Percentiles rank a stretch among this genome's conserved stretches.
Evolutionary conservation across 1,139 yeast species (phyloP).

Genomic region (Saccharomycopsis hybrid): DNA sequence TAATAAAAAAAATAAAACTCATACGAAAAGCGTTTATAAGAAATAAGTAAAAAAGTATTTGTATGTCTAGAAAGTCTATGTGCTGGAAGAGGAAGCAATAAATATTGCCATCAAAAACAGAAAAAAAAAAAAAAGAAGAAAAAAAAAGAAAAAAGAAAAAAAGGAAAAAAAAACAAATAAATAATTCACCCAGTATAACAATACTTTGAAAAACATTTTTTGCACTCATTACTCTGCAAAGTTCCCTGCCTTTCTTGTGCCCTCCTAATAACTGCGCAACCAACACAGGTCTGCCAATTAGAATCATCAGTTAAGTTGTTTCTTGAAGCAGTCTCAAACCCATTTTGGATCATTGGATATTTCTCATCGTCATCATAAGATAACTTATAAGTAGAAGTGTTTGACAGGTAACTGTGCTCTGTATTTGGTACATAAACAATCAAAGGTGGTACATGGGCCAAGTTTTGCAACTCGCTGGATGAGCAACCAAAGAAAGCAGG

Average conservation of each 20-base stretch:
- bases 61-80: too few species aligned
- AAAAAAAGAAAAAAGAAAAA: too few species aligned
- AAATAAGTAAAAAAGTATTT: too few species aligned
- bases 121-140: too few species aligned
- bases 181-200: conserved; percentile 37
- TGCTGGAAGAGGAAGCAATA: too few species aligned
- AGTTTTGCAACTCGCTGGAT: conserved; percentile 26
- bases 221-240: conserved; percentile 64
- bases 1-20: too few species aligned
- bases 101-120: too few species aligned
- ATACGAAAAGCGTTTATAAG: too few species aligned
- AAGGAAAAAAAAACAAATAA: too few species aligned
- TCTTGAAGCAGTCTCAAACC: conserved; percentile 72
- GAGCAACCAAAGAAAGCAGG: conserved; percentile 63
- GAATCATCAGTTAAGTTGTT: conserved; percentile 64
- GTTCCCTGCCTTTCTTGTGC: conserved; percentile 65
- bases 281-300: conserved; percentile 74
- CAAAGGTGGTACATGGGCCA: conserved; percentile 44
- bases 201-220: conserved; percentile 60
- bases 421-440: conserved; percentile 75
- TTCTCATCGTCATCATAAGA: conserved; percentile 54
- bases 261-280: conserved; percentile 83
- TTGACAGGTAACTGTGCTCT: conserved; percentile 60
- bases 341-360: conserved; percentile 61
- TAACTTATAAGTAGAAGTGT: conserved; percentile 67